Conservation (phyloP, 2,329 filamentous ascomycete genomes). For the Fusarium hostae region DNA sequence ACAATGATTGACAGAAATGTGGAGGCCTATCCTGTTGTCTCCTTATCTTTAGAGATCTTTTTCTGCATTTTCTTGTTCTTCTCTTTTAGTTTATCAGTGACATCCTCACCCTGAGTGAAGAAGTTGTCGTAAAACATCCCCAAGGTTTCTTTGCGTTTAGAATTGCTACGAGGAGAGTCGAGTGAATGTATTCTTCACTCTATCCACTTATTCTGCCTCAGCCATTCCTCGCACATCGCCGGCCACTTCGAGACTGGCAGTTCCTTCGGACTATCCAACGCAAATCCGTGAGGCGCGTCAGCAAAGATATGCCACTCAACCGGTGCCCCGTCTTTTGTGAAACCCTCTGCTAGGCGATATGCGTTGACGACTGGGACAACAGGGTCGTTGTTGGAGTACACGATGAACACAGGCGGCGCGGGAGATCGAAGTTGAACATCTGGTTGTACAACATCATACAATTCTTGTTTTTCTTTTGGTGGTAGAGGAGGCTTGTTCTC, state of each 20-base stretch:
- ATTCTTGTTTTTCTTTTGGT: conserved; percentile 34
- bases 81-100: no score
- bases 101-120: no score
- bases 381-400: conserved; percentile 41
- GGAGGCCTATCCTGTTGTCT: no score
- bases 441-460: conserved; percentile 36
- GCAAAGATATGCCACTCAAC: conserved; percentile 40
- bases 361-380: conserved; percentile 37
- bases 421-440: conserved; percentile 31
- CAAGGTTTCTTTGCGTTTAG: no score
- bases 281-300: conserved; percentile 40
- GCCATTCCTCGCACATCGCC: conserved; percentile 36
- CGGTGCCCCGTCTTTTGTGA: conserved; percentile 20
- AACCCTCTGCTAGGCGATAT: conserved; percentile 30
- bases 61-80: no score
- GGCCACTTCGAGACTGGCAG: conserved; percentile 39
- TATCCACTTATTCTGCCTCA: conserved; percentile 25
- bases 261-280: conserved; percentile 21
- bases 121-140: no score
- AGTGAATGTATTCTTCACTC: neutral
- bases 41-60: no score
- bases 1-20: no score
- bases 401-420: conserved; percentile 30
- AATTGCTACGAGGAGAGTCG: no score
- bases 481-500: conserved; percentile 35